These are phyloP conservation scores for Tilletia horrida DNA, from an alignment of 1,284 basidiomycete genomes.

Conservation along the genomic window DNA sequence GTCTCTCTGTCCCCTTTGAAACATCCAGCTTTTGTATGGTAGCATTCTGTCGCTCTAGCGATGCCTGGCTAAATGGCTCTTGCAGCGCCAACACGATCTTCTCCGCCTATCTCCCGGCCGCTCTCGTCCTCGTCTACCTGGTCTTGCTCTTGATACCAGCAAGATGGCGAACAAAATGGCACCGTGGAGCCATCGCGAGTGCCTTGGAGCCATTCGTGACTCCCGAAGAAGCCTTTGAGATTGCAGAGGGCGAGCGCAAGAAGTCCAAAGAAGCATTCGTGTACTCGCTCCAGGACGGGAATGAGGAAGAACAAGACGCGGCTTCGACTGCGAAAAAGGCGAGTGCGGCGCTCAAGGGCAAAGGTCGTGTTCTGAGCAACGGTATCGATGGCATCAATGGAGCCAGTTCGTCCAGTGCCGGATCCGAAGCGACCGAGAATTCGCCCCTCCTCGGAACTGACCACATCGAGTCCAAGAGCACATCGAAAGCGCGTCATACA, in stretches of 20 bases:
- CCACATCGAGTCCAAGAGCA: not conserved
- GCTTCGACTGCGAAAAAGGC: not conserved
- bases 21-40: not conserved
- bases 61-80: not conserved
- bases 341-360: not conserved
- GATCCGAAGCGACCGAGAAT: not conserved
- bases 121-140: constrained; percentile 14
- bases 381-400: not conserved
- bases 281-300: not conserved
- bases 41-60: not conserved
- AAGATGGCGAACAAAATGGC: not conserved
- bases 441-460: not conserved
- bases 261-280: not conserved
- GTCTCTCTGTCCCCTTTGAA: too few relatives aligned
- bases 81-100: constrained; percentile 6
- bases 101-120: not conserved
- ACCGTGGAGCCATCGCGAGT: not conserved
- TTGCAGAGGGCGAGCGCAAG: not conserved
- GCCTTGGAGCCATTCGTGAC: not conserved
- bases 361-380: not conserved
- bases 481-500: not conserved
- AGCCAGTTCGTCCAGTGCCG: not conserved
- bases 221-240: constrained; percentile 2
- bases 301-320: not conserved
- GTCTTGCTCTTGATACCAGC: not conserved